These are phyloP conservation scores for Penicillium sp. DNA, from an alignment of 2,329 filamentous ascomycete species.

Conservation along the genomic window DNA sequence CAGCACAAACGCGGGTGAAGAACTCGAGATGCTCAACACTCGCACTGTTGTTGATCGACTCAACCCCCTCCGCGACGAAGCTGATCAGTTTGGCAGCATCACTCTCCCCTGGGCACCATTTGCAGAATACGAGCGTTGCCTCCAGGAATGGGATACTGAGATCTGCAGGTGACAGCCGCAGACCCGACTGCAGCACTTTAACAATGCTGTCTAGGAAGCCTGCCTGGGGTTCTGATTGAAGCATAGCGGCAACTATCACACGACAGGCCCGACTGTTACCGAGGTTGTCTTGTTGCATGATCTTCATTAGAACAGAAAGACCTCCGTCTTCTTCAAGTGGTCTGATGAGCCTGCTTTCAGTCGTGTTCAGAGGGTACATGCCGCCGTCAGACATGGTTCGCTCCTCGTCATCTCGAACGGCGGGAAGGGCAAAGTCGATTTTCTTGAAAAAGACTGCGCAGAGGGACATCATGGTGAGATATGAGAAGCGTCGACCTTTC, in stretches of 20 bases:
- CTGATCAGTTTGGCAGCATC: slow-evolving; percentile 40
- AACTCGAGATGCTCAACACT: slow-evolving; percentile 51
- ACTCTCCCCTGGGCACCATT: slow-evolving; percentile 35
- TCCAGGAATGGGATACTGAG: slow-evolving; percentile 57
- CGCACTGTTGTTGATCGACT: slow-evolving; percentile 49
- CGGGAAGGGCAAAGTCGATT: slow-evolving; percentile 37
- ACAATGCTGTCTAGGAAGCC: slow-evolving; percentile 51
- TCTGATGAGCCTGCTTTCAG: slow-evolving; percentile 36
- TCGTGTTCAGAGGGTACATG: slow-evolving; percentile 33
- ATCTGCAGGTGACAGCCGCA: slow-evolving; percentile 52
- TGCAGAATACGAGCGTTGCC: slow-evolving; percentile 56
- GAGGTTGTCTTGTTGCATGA: slow-evolving; percentile 60
- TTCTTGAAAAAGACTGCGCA: slow-evolving; percentile 38
- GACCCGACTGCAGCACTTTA: slow-evolving; percentile 53
- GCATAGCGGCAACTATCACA: slow-evolving; percentile 57
- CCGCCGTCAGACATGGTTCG: slow-evolving; percentile 24
- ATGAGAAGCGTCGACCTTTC: slow-evolving; percentile 47
- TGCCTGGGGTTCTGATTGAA: slow-evolving; percentile 53
- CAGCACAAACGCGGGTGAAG: slow-evolving; percentile 53
- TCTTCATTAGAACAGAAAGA: slow-evolving; percentile 55
- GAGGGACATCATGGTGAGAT: slow-evolving; percentile 44
- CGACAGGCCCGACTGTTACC: slow-evolving; percentile 51
- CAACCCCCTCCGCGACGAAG: slow-evolving; percentile 46
- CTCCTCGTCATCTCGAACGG: slow-evolving; percentile 25
- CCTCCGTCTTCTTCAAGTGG: slow-evolving; percentile 34